These are phyloP conservation scores for Proteromonas lacertae DNA, from an alignment of 352 stramenopile species.

Conservation along the genomic window DNA sequence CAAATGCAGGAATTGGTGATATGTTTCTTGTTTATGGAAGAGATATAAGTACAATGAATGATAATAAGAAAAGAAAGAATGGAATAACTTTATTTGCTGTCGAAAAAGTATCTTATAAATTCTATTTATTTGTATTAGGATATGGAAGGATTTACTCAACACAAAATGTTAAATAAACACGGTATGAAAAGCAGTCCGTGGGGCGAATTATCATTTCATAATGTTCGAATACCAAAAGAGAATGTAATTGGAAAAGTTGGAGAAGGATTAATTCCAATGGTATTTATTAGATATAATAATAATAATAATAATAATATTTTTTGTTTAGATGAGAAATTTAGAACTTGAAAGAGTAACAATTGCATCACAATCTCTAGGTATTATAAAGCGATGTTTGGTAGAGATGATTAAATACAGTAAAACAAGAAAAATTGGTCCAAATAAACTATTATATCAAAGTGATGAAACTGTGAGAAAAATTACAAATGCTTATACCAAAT, in stretches of 20 bases:
- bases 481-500: too few species aligned
- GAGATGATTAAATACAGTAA: slow-evolving; percentile 83
- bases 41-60: too few species aligned
- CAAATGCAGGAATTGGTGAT: slow-evolving; percentile 46
- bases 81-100: slow-evolving; percentile 79
- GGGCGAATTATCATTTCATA: slow-evolving; percentile 90
- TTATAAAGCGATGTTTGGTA: slow-evolving; percentile 73
- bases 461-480: slow-evolving; percentile 21
- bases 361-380: slow-evolving; percentile 67
- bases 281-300: too few species aligned
- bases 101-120: slow-evolving; percentile 74
- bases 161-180: slow-evolving; percentile 93
- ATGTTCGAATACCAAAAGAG: slow-evolving; percentile 42
- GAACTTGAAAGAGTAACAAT: slow-evolving; percentile 89
- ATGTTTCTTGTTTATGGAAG: slow-evolving; percentile 91
- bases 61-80: slow-evolving; percentile 8
- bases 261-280: slow-evolving; percentile 37
- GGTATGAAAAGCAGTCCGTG: slow-evolving; percentile 67
- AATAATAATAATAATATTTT: too few species aligned
- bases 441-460: slow-evolving; percentile 47
- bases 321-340: slow-evolving; percentile 89
- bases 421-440: slow-evolving; percentile 66
- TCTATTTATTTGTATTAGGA: too few species aligned
- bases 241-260: slow-evolving; percentile 58
- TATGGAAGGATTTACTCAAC: too few species aligned